Conservation (phyloP, 176 grass and related monocot genomes). For the Puya raimondii region DNA sequence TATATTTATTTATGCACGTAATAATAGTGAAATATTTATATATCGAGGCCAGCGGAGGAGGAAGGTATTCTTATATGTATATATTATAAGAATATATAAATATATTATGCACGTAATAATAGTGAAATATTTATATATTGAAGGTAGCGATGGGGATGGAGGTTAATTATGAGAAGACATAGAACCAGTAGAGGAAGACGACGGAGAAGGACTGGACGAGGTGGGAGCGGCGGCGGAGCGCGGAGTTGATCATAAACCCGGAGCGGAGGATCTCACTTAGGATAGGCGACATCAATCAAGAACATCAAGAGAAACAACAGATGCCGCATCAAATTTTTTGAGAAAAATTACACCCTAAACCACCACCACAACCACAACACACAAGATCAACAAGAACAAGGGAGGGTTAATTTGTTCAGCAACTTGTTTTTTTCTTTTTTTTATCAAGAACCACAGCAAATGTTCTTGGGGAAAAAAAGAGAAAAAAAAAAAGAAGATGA, state of each 20-base stretch:
- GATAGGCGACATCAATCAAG: slow-evolving; percentile 68
- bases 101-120: neutral
- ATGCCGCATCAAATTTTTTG: slow-evolving; percentile 9
- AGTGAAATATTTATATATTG: neutral
- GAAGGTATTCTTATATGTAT: no score
- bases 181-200: slow-evolving; percentile 99
- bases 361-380: neutral
- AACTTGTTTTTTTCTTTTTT: no score
- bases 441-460: no score
- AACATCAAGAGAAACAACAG: slow-evolving; percentile 30
- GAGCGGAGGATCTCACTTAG: slow-evolving; percentile 48
- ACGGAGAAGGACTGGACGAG: slow-evolving; percentile 98
- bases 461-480: no score
- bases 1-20: no score
- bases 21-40: neutral
- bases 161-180: slow-evolving; percentile 69
- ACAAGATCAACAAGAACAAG: neutral
- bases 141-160: no score
- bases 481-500: no score
- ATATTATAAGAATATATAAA: no score
- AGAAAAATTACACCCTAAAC: neutral
- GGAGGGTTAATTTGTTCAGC: no score
- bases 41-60: no score
- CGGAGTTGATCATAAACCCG: slow-evolving; percentile 70
- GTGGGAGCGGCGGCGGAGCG: slow-evolving; percentile 36